These are phyloP conservation scores for Nasturtium officinale DNA, from an alignment of 345 rosid genomes.

Conservation along the genomic window DNA sequence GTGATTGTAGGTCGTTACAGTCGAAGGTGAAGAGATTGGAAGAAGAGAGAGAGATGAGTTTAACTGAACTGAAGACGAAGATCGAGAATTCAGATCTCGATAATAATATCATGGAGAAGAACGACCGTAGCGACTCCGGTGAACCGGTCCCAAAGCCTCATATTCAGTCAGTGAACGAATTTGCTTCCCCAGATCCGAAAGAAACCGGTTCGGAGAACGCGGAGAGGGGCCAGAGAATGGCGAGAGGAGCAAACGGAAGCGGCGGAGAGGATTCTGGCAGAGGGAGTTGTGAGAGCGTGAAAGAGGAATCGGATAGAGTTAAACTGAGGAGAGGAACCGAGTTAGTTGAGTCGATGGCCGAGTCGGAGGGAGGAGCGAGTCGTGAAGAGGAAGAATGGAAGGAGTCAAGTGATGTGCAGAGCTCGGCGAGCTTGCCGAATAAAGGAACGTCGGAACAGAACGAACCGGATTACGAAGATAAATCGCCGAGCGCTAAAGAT, in stretches of 20 bases:
- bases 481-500: conserved; percentile 35
- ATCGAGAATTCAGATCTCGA: conserved; percentile 56
- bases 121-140: no score
- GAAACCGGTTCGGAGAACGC: conserved; percentile 36
- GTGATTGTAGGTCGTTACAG: conserved; percentile 49
- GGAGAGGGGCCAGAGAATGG: conserved; percentile 32
- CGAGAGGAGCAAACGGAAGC: not conserved
- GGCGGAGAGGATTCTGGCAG: conserved; percentile 44
- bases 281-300: conserved; percentile 48
- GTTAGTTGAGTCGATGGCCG: conserved; percentile 39
- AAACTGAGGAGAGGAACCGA: conserved; percentile 27
- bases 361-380: conserved; percentile 29
- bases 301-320: conserved; percentile 37
- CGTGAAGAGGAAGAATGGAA: conserved; percentile 18
- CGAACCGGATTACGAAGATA: conserved; percentile 43
- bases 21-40: conserved; percentile 63
- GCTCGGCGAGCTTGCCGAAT: conserved; percentile 56
- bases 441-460: conserved; percentile 29
- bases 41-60: conserved; percentile 54
- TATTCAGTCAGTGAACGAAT: not conserved
- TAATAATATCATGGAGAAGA: not conserved
- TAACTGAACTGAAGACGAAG: conserved; percentile 22
- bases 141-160: not conserved
- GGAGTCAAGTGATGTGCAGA: conserved; percentile 60
- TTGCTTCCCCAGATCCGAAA: conserved; percentile 51